Evolutionary conservation across 805 yeast species (phyloP).

Genomic region (Danielozyma ontarioensis): DNA sequence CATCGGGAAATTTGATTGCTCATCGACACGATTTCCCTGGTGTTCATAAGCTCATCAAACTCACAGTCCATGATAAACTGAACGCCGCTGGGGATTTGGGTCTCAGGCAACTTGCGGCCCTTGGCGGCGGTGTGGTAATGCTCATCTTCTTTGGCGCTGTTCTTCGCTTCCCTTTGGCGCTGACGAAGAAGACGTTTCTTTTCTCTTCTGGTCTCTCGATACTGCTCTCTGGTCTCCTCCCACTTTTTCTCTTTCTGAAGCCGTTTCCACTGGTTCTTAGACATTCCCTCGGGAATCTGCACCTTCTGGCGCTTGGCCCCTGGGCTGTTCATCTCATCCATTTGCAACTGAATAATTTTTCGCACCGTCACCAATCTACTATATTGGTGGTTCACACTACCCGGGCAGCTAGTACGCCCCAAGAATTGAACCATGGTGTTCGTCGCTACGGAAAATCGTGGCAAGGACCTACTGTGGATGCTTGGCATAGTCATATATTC

Average conservation of each 20-base stretch:
- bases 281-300: constrained; percentile 76
- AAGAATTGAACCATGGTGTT: too few species aligned
- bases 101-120: constrained; percentile 30
- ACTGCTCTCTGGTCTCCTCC: constrained; percentile 62
- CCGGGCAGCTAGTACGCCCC: too few species aligned
- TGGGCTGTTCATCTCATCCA: too few species aligned
- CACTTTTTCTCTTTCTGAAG: constrained; percentile 52
- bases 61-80: constrained; percentile 77
- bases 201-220: constrained; percentile 50
- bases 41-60: constrained; percentile 86
- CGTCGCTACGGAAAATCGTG: too few species aligned
- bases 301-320: neutral
- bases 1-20: constrained; percentile 77
- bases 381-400: too few species aligned
- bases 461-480: too few species aligned
- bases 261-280: constrained; percentile 80
- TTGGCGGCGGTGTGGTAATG: constrained; percentile 22
- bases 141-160: constrained; percentile 15
- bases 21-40: constrained; percentile 62
- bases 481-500: neutral
- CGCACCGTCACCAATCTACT: too few species aligned
- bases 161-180: constrained; percentile 23
- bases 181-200: constrained; percentile 33
- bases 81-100: constrained; percentile 47
- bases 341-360: too few species aligned